Evolutionary conservation across 371 early-diverging fungal genomes (phyloP), one percentile per base, ranked within the genome.

Genomic region (Lichtheimia corymbifera): DNA sequence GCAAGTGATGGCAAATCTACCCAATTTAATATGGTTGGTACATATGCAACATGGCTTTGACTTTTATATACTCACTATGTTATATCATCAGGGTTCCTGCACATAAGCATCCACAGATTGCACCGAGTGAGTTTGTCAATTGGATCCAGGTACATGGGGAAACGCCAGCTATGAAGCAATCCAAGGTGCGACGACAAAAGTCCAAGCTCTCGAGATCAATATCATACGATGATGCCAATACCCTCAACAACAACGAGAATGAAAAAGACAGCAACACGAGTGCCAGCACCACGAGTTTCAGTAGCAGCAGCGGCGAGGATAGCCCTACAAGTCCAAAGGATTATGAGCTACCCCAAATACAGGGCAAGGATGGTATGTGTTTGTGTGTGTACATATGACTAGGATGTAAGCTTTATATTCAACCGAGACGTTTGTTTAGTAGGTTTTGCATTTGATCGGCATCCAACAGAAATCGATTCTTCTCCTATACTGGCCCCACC

Each of bases 131-230:
- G 50, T 68, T 68, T 59, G 60, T 61, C 3, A 57, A 60, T 13
- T 68, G 68, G 68, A 56, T 68, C 25, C 50, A 64, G 41, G 44
- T 50, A 17, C 61, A 64, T 41, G 68, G 68, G 0, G 75, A 71
- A 67, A 73, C 25, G 66, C 76, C 24, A 64, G 74, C 62, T 58
- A 70, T 49, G 70, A 73, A 47, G 66, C 72, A 63, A 68, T 74
- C 58, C 63, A 79, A 63, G 70, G 72, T 50, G 74, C 71, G 35
- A 66, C 76, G 25, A 60, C 53, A 51, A 72, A 79, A 64, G 68
- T 79, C 68, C 63, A 66, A 40, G 68, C 74, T 13, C 40, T 71
- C 50, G 25, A 55, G 72, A 17, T 71, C 76, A 35, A 66, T 73
- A 51, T 73, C 76, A 2, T 64, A 61, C 35, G 43, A 57, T 27